Percentiles rank a stretch among this genome's conserved stretches.
Conservation (phyloP, 2,329 filamentous ascomycete species). For the Apiospora arundinis region DNA sequence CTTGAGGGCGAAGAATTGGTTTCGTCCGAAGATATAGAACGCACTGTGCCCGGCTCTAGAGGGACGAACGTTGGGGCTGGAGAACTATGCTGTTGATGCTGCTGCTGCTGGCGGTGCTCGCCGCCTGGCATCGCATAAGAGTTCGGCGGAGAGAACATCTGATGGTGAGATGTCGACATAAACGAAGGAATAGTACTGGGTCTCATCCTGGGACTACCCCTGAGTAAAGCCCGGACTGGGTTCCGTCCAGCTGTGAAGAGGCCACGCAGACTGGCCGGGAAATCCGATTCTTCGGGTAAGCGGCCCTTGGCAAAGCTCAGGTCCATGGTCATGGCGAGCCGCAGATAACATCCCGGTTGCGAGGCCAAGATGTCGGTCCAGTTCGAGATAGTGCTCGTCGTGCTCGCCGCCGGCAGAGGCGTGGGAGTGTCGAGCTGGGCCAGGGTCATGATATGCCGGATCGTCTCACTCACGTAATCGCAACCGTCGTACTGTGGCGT, state of each 20-base stretch:
- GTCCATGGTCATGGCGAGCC: conserved; percentile 51
- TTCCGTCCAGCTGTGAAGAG: conserved; percentile 47
- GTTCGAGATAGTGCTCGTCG: conserved; percentile 42
- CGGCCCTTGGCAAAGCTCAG: conserved; percentile 50
- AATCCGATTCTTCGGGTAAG: conserved; percentile 47
- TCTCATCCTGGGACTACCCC: background rate
- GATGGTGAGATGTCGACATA: background rate
- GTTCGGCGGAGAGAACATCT: background rate
- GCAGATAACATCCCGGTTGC: conserved; percentile 48
- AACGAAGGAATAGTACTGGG: background rate
- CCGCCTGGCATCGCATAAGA: background rate
- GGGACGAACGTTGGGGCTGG: background rate
- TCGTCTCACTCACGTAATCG: conserved; percentile 52
- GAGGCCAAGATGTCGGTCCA: conserved; percentile 51
- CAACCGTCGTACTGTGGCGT: conserved; percentile 53
- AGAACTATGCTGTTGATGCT: background rate
- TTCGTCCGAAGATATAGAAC: conserved; percentile 38
- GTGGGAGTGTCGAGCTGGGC: conserved; percentile 44
- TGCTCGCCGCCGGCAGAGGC: conserved; percentile 29
- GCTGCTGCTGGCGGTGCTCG: background rate
- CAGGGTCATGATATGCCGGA: conserved; percentile 50
- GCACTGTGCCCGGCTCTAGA: conserved; percentile 33
- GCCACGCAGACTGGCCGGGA: conserved; percentile 46
- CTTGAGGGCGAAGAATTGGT: conserved; percentile 37
- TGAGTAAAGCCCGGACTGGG: conserved; percentile 42